Percentiles rank a stretch among this genome's conserved stretches.
These are phyloP conservation scores for Daedaleopsis sinensis DNA, from an alignment of 768 basidiomycete species.

Conservation along the genomic window DNA sequence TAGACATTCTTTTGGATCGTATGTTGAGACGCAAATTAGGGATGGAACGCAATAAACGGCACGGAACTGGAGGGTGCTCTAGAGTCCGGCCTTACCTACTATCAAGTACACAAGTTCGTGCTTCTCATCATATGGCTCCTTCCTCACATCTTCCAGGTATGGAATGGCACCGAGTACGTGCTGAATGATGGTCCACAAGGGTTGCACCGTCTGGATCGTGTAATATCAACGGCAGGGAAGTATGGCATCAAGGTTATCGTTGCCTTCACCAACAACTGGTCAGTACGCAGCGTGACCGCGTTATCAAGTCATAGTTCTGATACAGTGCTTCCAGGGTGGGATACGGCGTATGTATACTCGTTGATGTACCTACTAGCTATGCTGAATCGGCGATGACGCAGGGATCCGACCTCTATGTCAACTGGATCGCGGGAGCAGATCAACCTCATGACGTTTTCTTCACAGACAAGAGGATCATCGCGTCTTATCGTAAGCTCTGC, in stretches of 20 bases:
- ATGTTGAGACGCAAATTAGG: slow-evolving; percentile 28
- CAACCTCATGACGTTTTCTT: slow-evolving; percentile 36
- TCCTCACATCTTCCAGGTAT: slow-evolving; percentile 38
- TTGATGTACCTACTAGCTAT: not conserved
- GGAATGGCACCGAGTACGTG: slow-evolving; percentile 51
- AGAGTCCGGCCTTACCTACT: slow-evolving; percentile 50
- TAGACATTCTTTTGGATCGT: not conserved
- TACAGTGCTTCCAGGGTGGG: slow-evolving; percentile 44
- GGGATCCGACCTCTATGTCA: slow-evolving; percentile 38
- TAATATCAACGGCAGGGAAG: slow-evolving; percentile 50
- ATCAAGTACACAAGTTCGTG: slow-evolving; percentile 36
- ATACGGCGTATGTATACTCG: slow-evolving; percentile 47
- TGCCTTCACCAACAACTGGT: slow-evolving; percentile 61
- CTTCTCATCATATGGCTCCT: not conserved
- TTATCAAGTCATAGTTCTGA: too few species aligned
- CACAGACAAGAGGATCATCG: slow-evolving; percentile 30
- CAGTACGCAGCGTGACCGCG: slow-evolving; percentile 19
- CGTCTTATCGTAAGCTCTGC: slow-evolving; percentile 31
- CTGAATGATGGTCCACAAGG: slow-evolving; percentile 58
- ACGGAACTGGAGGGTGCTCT: slow-evolving; percentile 49
- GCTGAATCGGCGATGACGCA: slow-evolving; percentile 18
- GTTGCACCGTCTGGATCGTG: slow-evolving; percentile 53
- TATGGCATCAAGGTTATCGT: slow-evolving; percentile 55
- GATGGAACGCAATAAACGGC: slow-evolving; percentile 41
- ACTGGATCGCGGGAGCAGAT: slow-evolving; percentile 30